Evolutionary conservation across 805 yeast genomes (phyloP), one percentile per base, ranked within the genome.

Genomic region (Jamesozyma spencerorum): DNA sequence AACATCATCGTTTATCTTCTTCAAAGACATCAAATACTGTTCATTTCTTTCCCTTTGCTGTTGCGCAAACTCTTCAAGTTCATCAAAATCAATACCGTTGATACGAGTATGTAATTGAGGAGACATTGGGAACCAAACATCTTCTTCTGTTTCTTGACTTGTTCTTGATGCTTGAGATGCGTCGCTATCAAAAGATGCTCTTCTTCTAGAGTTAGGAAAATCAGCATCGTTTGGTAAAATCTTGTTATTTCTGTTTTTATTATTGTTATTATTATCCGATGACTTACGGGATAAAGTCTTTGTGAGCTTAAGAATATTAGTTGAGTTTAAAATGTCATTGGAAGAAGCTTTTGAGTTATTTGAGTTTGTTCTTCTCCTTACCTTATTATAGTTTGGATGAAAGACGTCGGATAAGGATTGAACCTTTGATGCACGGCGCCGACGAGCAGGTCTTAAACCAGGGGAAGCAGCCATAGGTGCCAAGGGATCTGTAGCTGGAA

Each of bases 61-160:
- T 40, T 69, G 68, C 34, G 82, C 77, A 55, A 82, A 85, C 50
- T 83, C 92, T 43, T 85, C 95, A 49, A 90, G 74, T 54, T 87
- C 97, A 54, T 79, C 86, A 54, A 90, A 86, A 62, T 90, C 95
- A 49, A 92, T 85, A 14, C 95, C 96, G 45, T 78, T 79, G 33
- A 75, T 66, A 38, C 75, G 68, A 12, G 70, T 67, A 42, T 72
- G 76, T 45, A 81, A 81, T 38, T 52, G 55, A 3, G 84, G 79
- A 37, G 77, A 66, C 85, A 86, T 81, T 2, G 97, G 97, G 64
- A 88, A 88, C 69, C 97, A 90, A 34, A 90, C 98, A 72, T 90
- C 97, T 57, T 86, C 96, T 55, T 90, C 97, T 0, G 95, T 86
- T 56, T 87, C 96, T 51, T 85, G 94, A 4, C 88, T 79, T 1